These are phyloP conservation scores for Aureobasidium sp. DNA, from an alignment of 2,329 filamentous ascomycete genomes.

Conservation along the genomic window DNA sequence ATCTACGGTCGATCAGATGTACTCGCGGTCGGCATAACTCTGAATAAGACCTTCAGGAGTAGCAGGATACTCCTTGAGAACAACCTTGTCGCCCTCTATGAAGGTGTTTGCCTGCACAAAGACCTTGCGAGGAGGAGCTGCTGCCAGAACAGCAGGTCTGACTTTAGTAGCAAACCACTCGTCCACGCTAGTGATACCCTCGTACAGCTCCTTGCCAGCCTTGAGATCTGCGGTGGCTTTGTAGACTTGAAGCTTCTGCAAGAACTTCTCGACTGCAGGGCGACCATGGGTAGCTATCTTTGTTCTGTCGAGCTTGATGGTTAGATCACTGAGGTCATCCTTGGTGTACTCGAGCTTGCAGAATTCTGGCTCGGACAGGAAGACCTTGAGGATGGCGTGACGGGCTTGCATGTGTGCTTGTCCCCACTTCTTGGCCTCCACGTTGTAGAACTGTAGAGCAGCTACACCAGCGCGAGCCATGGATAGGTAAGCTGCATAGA, in stretches of 20 bases:
- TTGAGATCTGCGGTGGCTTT: conserved; percentile 83
- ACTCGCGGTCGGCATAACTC: conserved; percentile 50
- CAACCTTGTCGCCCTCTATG: conserved; percentile 59
- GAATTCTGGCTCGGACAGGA: conserved; percentile 79
- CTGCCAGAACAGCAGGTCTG: conserved; percentile 64
- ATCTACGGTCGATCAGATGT: conserved; percentile 30
- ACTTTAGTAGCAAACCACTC: conserved; percentile 81
- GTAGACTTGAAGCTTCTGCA: conserved; percentile 88
- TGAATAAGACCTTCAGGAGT: conserved; percentile 73
- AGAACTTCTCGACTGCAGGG: conserved; percentile 73
- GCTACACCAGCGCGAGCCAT: conserved; percentile 92
- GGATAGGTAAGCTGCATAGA: conserved; percentile 80
- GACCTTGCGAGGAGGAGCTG: conserved; percentile 79
- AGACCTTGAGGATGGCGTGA: conserved; percentile 78
- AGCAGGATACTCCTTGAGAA: conserved; percentile 78
- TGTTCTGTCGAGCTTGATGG: conserved; percentile 72
- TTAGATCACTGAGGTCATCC: conserved; percentile 61
- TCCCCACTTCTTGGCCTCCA: conserved; percentile 79
- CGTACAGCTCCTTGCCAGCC: conserved; percentile 71
- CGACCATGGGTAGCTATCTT: conserved; percentile 82
- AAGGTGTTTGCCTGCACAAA: conserved; percentile 92
- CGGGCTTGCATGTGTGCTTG: conserved; percentile 64
- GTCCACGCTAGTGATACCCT: conserved; percentile 74
- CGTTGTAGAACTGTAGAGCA: conserved; percentile 91
- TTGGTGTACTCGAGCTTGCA: conserved; percentile 74